Evolutionary conservation across 106 monocot genomes (phyloP), one percentile per base, ranked within the genome.

Genomic region (Ottelia alismoides): DNA sequence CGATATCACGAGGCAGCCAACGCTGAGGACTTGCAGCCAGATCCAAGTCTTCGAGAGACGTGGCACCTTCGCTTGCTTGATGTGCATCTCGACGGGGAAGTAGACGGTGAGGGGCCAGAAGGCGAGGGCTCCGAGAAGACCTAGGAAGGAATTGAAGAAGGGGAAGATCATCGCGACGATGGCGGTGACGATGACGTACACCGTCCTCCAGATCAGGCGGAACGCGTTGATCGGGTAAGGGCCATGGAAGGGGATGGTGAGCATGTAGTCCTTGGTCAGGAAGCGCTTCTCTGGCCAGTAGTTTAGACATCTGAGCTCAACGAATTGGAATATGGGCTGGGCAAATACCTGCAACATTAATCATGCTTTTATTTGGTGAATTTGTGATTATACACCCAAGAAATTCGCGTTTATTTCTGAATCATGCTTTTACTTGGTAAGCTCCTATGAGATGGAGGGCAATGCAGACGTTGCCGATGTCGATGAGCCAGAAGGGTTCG

Each of bases 141-240:
- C 68, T 24, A 69, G 18, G 50, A 69, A 32, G 47, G 54, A 53
- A 22, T 71, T 66, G 76, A 76, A 76, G 59, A 76, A 70, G 1
- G 61, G 76, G 47, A 76, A 56, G 54, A 66, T 49, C 61, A 77
- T 67, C 29, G 71, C 65, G 10, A 77, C 30, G 0, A 67, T 9
- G 1, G 71, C 49, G 16, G 71, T 77, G 1, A 71, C 9, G 14
- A 53, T 6, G 9, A 76, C 76, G 27, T 62, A 71, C 0, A 14
- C 25, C 2, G 67, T 67, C 28, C 77, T 58, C 72, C 71, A 77
- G 0, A 66, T 27, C 20, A 62, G 0, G 27, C 70, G 55, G 49
- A 56, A 57, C 27, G 62, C 23, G 58, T 49, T 66, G 31, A 77
- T 6, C 18, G 32, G 17, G 51, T 17, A 56, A 0, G 14, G 10